These are phyloP conservation scores for Candida odintsovae DNA, from an alignment of 805 yeast species.

Conservation along the genomic window DNA sequence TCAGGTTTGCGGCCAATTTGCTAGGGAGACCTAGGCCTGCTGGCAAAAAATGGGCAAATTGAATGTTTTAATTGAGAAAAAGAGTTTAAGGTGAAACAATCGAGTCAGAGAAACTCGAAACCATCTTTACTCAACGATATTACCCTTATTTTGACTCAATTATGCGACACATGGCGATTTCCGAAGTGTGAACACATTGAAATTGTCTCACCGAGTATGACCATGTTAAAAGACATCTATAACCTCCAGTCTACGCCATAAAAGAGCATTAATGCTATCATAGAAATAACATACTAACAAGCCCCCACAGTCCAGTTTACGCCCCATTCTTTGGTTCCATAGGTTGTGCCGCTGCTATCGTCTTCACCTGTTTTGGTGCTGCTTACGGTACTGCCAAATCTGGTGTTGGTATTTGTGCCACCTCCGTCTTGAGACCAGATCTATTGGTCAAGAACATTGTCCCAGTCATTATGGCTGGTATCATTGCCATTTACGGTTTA, in stretches of 20 bases:
- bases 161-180: not conserved
- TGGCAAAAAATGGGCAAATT: not conserved
- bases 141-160: not conserved
- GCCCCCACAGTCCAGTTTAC: constrained; percentile 30
- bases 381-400: constrained; percentile 99
- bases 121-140: not conserved
- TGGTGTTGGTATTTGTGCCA: constrained; percentile 99
- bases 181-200: not conserved
- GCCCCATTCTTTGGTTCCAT: constrained; percentile 98
- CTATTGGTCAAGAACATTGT: constrained; percentile 87
- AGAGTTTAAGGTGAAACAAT: not conserved
- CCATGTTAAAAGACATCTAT: not conserved
- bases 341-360: constrained; percentile 99
- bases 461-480: constrained; percentile 99
- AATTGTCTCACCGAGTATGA: not conserved
- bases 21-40: not conserved
- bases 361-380: constrained; percentile 98
- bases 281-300: not conserved
- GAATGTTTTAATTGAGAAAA: not conserved
- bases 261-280: not conserved
- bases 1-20: not conserved
- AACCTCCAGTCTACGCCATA: not conserved
- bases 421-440: constrained; percentile 96
- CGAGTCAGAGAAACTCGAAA: not conserved
- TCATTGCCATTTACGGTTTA: constrained; percentile 95